Conservation (phyloP, 129 eudicot genomes). For the Helianthus tuberosus region DNA sequence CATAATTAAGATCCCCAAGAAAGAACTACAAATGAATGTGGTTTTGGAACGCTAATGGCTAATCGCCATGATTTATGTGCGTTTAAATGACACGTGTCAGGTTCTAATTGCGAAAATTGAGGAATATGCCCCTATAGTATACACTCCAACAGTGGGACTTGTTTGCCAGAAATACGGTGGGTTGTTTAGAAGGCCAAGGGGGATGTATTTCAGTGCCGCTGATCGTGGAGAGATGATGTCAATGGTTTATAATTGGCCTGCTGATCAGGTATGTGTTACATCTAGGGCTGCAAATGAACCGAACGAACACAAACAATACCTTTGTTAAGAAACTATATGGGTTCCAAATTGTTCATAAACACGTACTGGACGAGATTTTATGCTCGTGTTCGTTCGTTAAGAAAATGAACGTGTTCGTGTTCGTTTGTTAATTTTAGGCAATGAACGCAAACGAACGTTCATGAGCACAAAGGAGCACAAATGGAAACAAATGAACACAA, state of each 20-base stretch:
- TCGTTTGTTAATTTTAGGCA: no score
- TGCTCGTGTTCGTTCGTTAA: no score
- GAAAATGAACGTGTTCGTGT: no score
- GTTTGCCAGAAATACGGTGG: conserved; percentile 98
- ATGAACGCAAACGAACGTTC: no score
- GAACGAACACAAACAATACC: no score
- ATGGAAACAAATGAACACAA: no score
- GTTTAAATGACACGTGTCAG: conserved; percentile 38
- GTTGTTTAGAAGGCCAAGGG: conserved; percentile 94
- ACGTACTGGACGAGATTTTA: no score
- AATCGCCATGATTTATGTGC: not conserved
- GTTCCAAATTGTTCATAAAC: no score
- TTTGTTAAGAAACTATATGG: no score
- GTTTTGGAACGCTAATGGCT: not conserved
- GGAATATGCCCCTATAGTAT: conserved; percentile 97
- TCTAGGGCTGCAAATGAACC: not conserved
- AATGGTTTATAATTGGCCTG: conserved; percentile 99
- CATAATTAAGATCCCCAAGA: conserved; percentile 3
- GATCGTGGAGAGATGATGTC: conserved; percentile 99
- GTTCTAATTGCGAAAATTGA: conserved; percentile 89
- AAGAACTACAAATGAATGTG: not conserved
- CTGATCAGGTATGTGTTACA: conserved; percentile 71
- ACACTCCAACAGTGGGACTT: conserved; percentile 98
- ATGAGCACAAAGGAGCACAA: no score
- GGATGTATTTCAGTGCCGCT: conserved; percentile 93